Base-by-base conservation (phyloP, 2,329 filamentous ascomycete genomes). In the Nemania serpens region DNA sequence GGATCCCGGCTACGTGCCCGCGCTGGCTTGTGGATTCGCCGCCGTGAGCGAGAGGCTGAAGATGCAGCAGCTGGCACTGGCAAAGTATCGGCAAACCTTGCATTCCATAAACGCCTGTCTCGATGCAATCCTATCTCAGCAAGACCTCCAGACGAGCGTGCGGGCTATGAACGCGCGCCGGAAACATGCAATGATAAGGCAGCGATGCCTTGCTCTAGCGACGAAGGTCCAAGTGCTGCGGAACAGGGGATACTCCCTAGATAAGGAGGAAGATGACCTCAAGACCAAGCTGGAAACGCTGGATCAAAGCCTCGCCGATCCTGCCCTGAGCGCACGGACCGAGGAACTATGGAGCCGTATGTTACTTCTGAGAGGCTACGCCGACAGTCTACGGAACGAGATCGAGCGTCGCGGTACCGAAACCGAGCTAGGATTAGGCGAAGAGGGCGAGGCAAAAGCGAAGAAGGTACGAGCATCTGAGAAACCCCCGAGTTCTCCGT, bases 321-420 rank as follows among this genome's bases (percentile, higher is more conserved):
- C 91, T 7, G 87, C 88, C 7, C 82, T 94, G 57, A 84, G 85
- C 39, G 91, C 90, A 2, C 81, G 90, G 66, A 88, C 91, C 72
- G 91, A 95, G 75, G 91, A 95, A 78, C 86, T 95, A 46, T 95
- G 91, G 91, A 92, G 91, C 66, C 81, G 91, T 47, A 84, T 95
- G 77, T 88, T 93, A 50, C 84, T 89, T 39, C 79, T 95, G 49
- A 82, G 90, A 65, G 89, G 90, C 63, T 86, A 91, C 66, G 88
- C 90, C 20, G 85, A 88, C 66, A 84, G 87, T 69, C 76, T 96
- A 68, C 88, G 89, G 71, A 86, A 85, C 68, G 91, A 95, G 78
- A 82, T 91, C 59, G 90, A 89, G 73, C 88, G 87, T 76, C 80
- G 88, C 56, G 84, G 86, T 2, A 77, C 81, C 25, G 78, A 81